Evolutionary conservation across 129 eudicot genomes (phyloP).

Genomic region (Calendula officinalis): DNA sequence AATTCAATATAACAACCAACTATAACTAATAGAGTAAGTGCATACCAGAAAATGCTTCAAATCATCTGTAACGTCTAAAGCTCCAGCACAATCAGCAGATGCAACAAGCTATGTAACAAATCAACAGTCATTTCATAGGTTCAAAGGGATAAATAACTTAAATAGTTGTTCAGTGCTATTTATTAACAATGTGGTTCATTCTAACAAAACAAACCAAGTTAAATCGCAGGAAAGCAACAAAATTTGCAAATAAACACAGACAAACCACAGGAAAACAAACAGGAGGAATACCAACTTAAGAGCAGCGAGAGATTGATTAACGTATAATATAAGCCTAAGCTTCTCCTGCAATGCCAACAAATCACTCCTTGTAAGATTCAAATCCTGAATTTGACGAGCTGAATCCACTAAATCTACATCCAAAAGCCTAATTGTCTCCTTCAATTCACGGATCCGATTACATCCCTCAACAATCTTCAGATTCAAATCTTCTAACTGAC

Average conservation of each 20-base stretch:
- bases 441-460: conserved; percentile 75
- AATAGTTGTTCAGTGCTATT: not conserved
- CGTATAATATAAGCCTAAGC: conserved; percentile 71
- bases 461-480: conserved; percentile 77
- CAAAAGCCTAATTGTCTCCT: conserved; percentile 75
- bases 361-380: conserved; percentile 49
- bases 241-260: conserved; percentile 8
- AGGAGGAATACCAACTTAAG: conserved; percentile 66
- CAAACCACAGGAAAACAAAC: conserved; percentile 13
- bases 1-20: not conserved
- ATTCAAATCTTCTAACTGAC: conserved; percentile 79
- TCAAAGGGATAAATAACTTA: not conserved
- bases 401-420: conserved; percentile 79
- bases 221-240: not conserved
- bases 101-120: conserved; percentile 64
- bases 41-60: conserved; percentile 86
- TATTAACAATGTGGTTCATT: conserved; percentile 14
- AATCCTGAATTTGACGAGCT: conserved; percentile 64
- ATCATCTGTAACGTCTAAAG: conserved; percentile 87
- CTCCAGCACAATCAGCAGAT: conserved; percentile 98
- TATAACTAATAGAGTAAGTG: not conserved
- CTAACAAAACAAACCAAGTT: not conserved
- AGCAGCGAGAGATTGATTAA: conserved; percentile 84
- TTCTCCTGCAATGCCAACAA: conserved; percentile 67
- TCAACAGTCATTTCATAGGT: conserved; percentile 27